These are phyloP conservation scores for Triticum turgidum DNA, from an alignment of 176 grass and related monocot genomes.

Conservation along the genomic window DNA sequence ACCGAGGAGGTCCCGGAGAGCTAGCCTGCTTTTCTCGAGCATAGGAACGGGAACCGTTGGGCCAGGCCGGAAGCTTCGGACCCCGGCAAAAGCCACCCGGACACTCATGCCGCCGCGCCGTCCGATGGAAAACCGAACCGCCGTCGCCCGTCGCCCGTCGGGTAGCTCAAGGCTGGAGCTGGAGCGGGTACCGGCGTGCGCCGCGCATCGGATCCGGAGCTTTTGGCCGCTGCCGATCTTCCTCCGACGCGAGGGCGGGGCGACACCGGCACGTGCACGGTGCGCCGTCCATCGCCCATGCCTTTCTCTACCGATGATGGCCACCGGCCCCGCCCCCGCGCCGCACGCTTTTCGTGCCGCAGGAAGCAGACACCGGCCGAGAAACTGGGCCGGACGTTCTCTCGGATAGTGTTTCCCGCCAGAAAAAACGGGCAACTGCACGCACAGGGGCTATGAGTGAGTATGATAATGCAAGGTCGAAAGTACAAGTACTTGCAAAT, in stretches of 20 bases:
- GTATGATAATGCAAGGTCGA: too few species aligned
- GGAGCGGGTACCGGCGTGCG: background rate
- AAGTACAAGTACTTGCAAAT: too few species aligned
- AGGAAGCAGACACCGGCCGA: background rate
- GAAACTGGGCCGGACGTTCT: background rate
- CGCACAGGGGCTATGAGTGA: too few species aligned
- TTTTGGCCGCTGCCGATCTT: background rate
- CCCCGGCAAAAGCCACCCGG: background rate
- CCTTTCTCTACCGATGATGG: background rate
- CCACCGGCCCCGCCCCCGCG: too few species aligned
- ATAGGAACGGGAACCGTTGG: background rate
- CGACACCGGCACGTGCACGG: constrained; percentile 31
- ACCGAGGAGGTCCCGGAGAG: too few species aligned
- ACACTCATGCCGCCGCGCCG: background rate
- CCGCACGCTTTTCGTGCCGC: background rate
- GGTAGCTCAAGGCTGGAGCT: background rate
- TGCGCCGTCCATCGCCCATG: background rate
- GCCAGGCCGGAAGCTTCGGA: background rate
- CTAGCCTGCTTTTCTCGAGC: too few species aligned
- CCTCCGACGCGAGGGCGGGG: background rate
- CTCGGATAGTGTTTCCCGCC: background rate
- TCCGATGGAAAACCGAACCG: background rate
- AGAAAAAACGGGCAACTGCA: too few species aligned
- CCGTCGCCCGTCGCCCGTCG: too few species aligned
- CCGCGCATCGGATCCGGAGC: background rate